Evolutionary conservation across 2,329 filamentous ascomycete species (phyloP), one percentile per base, ranked within the genome.

Genomic region (Malbranchea zuffiana): DNA sequence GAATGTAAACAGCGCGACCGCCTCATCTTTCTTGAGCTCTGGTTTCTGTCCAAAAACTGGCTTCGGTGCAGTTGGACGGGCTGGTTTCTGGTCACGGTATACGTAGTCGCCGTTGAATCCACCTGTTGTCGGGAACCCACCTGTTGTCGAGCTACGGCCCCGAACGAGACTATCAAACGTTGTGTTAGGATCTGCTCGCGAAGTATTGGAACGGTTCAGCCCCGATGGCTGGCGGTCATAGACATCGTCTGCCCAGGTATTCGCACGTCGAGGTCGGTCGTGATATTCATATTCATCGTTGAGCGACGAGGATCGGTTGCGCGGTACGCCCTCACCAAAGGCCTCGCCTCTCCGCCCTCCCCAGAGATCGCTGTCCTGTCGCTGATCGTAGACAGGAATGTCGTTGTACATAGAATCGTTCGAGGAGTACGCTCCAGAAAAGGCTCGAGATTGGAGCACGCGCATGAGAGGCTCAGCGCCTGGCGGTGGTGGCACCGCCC

Each of bases 1-100:
- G 55, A 98, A 98, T 2, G 83, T 94, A 61, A 82, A 96, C 44
- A 95, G 69, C 2, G 90, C 90, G 13, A 95, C 70, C 0, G 86
- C 90, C 61, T 96, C 84, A 48, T 95, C 86, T 50, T 11, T 52
- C 44, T 24, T 29, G 4, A 65, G 35, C 45, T 66, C 70, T 3
- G 63, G 62, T 43, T 57, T 61, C 35, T 70, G 62, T 15, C 59
- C 63, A 48, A 94, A 93, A 35, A 83, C 77, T 0, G 88, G 90
- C 61, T 96, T 96, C 1, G 88, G 87, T 4, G 87, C 87, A 3
- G 81, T 77, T 0, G 90, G 88, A 50, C 86, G 71, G 18, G 74
- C 78, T 0, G 88, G 87, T 13, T 76, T 81, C 49, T 62, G 66
- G 47, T 76, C 71, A 32, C 66, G 68, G 51, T 70, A 76, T 10